These are phyloP conservation scores for Xylaria sp. DNA, from an alignment of 2,329 filamentous ascomycete genomes.

Conservation along the genomic window DNA sequence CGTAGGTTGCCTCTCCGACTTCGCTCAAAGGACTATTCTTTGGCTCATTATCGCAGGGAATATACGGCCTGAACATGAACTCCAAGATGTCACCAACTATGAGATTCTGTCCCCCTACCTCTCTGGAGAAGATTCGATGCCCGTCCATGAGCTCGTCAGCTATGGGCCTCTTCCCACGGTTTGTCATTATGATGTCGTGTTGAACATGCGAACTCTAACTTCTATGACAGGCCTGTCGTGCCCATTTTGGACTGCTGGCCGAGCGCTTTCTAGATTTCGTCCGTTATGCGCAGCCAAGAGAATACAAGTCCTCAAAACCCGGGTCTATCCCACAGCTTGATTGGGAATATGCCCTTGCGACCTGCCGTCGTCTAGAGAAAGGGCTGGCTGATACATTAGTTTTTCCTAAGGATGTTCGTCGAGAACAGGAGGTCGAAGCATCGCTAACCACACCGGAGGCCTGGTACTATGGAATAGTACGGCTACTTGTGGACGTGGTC, in stretches of 20 bases:
- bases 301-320: constrained; percentile 51
- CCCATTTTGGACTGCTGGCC: constrained; percentile 51
- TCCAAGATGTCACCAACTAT: constrained; percentile 54
- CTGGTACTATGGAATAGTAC: constrained; percentile 27
- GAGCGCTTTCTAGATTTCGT: constrained; percentile 58
- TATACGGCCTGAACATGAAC: constrained; percentile 6
- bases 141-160: constrained; percentile 49
- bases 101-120: constrained; percentile 52
- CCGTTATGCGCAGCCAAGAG: constrained; percentile 50
- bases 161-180: constrained; percentile 57
- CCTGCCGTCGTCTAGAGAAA: constrained; percentile 20
- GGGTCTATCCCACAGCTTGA: constrained; percentile 45
- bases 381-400: constrained; percentile 16
- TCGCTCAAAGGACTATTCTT: background rate
- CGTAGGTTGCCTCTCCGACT: constrained; percentile 41
- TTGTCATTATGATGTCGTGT: constrained; percentile 25
- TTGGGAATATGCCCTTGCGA: constrained; percentile 48
- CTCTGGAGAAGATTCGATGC: constrained; percentile 41
- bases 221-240: constrained; percentile 47
- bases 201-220: background rate
- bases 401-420: background rate
- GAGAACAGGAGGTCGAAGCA: background rate
- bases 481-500: constrained; percentile 22
- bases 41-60: constrained; percentile 10
- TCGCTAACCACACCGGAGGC: constrained; percentile 25